Conservation (phyloP, 352 stramenopile species). For the Phytophthora pinifolia region DNA sequence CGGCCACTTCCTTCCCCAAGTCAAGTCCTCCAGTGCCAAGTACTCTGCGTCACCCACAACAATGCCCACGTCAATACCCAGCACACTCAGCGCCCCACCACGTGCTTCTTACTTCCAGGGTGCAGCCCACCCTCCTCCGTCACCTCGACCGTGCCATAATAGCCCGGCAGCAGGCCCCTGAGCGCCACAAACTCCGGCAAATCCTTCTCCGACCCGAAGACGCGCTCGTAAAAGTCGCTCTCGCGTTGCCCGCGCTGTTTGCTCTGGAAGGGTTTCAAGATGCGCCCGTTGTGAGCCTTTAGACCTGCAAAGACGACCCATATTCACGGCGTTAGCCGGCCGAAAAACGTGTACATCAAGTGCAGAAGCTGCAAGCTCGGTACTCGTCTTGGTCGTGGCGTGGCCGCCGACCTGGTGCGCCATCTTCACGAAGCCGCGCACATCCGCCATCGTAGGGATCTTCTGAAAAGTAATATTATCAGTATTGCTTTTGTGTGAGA, state of each 20-base stretch:
- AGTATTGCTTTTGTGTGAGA: background rate
- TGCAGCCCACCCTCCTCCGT: slow-evolving; percentile 23
- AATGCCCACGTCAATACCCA: background rate
- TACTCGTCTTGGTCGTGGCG: slow-evolving; percentile 68
- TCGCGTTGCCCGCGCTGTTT: slow-evolving; percentile 76
- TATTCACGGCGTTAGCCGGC: background rate
- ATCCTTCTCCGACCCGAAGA: slow-evolving; percentile 38
- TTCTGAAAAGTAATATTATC: background rate
- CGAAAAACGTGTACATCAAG: background rate
- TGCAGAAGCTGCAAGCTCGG: background rate
- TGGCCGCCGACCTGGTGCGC: slow-evolving; percentile 81
- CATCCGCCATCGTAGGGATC: slow-evolving; percentile 2
- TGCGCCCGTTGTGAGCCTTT: slow-evolving; percentile 57
- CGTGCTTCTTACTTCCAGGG: slow-evolving; percentile 30
- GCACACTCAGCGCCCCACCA: background rate
- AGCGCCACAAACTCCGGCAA: slow-evolving; percentile 32
- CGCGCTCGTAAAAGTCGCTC: slow-evolving; percentile 72
- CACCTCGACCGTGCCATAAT: slow-evolving; percentile 58
- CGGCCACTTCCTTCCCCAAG: slow-evolving; percentile 72
- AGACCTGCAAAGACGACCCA: slow-evolving; percentile 41
- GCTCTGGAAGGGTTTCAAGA: slow-evolving; percentile 88
- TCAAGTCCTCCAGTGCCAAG: slow-evolving; percentile 91
- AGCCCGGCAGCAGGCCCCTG: slow-evolving; percentile 52
- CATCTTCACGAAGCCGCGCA: slow-evolving; percentile 48
- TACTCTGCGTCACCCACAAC: slow-evolving; percentile 51